Evolutionary conservation across 2,329 filamentous ascomycete genomes (phyloP).

Genomic region (Botrytis cinerea): DNA sequence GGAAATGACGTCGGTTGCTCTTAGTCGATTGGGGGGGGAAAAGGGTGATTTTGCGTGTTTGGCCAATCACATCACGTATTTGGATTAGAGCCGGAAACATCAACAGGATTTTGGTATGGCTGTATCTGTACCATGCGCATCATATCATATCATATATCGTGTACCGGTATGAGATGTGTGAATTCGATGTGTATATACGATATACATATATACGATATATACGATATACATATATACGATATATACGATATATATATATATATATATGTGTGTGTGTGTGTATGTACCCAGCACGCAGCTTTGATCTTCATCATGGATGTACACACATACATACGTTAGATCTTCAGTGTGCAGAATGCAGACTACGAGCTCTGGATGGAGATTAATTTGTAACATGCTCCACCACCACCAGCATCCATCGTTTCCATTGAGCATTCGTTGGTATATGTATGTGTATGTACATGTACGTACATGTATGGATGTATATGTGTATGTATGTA

Average conservation of each 20-base stretch:
- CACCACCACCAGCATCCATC: neutral
- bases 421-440: neutral
- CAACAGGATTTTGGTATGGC: neutral
- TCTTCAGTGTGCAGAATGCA: neutral
- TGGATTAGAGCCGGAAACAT: neutral
- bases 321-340: neutral
- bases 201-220: too few relatives aligned
- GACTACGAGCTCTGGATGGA: neutral
- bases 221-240: too few relatives aligned
- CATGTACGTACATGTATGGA: neutral
- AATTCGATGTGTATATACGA: neutral
- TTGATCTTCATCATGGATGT: constrained; percentile 12
- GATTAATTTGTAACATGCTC: neutral
- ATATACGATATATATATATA: too few relatives aligned
- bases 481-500: neutral
- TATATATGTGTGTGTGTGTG: too few relatives aligned
- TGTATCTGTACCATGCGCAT: neutral
- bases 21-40: neutral
- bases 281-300: neutral
- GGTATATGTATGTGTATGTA: neutral
- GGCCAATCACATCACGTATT: neutral
- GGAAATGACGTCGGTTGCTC: constrained; percentile 12
- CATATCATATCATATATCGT: neutral
- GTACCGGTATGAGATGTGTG: neutral
- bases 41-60: neutral